A percentile compares a stretch with the other conserved stretches of the same genome.
Evolutionary conservation across 1,284 basidiomycete species (phyloP).

Genomic region (Ustilago trichophora): DNA sequence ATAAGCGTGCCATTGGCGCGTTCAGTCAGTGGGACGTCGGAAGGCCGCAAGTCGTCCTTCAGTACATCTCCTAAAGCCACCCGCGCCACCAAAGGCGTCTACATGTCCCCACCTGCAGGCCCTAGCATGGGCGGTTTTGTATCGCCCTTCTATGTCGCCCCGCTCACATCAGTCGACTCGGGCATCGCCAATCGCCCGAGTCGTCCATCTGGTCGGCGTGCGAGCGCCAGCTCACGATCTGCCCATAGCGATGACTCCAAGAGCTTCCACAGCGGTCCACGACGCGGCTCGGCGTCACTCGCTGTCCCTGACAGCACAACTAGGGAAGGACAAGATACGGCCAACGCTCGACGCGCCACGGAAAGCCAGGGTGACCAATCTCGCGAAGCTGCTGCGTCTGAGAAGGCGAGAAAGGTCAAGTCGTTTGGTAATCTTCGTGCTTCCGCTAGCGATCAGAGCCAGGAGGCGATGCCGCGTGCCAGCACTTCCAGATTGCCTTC

Average conservation of each 20-base stretch:
- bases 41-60: conserved; percentile 21
- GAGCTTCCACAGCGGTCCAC: conserved; percentile 17
- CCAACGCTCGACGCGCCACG: neutral
- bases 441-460: neutral
- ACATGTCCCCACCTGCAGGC: conserved; percentile 28
- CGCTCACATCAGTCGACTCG: conserved; percentile 34
- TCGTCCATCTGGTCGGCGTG: conserved; percentile 26
- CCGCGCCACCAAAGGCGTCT: conserved; percentile 34
- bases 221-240: conserved; percentile 35
- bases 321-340: neutral
- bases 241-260: conserved; percentile 37
- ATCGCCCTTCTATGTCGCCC: conserved; percentile 46
- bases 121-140: conserved; percentile 42
- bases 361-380: conserved; percentile 1
- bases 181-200: conserved; percentile 13
- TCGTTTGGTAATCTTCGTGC: conserved; percentile 34
- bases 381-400: conserved; percentile 9
- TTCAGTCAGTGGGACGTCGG: conserved; percentile 23
- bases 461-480: conserved; percentile 28
- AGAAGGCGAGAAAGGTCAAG: conserved; percentile 38
- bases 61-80: conserved; percentile 28
- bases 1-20: conserved; percentile 8
- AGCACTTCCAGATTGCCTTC: conserved; percentile 29
- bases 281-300: conserved; percentile 25
- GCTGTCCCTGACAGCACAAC: conserved; percentile 7